These are phyloP conservation scores for grape (Vitis vinifera) DNA, from an alignment of 164 flowering plant species.

Conservation along the genomic window ASM3070453v1 NC_081807.1:2418501-2419000, in stretches of 20 bases:
- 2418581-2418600: conserved; percentile 17
- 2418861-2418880: conserved; percentile 14
- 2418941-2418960: conserved; percentile 8
- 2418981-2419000: too few species aligned
- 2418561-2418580: conserved; percentile 22
- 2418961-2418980: too few species aligned
- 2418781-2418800: too few species aligned
- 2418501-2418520: conserved; percentile 6
- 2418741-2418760: conserved; percentile 13
- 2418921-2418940: background rate
- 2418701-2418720: conserved; percentile 14
- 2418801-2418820: too few species aligned
- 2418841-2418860: background rate
- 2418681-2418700: conserved; percentile 30
- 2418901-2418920: background rate
- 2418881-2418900: too few species aligned
- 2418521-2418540: conserved; percentile 11
- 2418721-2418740: background rate
- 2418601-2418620: conserved; percentile 14
- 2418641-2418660: conserved; percentile 17
- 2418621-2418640: conserved; percentile 22
- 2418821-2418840: too few species aligned
- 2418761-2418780: too few species aligned
- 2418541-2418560: conserved; percentile 21
- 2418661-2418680: conserved; percentile 16